Base-by-base conservation (phyloP, 768 basidiomycete species). In the Amanita fuliginea region DNA sequence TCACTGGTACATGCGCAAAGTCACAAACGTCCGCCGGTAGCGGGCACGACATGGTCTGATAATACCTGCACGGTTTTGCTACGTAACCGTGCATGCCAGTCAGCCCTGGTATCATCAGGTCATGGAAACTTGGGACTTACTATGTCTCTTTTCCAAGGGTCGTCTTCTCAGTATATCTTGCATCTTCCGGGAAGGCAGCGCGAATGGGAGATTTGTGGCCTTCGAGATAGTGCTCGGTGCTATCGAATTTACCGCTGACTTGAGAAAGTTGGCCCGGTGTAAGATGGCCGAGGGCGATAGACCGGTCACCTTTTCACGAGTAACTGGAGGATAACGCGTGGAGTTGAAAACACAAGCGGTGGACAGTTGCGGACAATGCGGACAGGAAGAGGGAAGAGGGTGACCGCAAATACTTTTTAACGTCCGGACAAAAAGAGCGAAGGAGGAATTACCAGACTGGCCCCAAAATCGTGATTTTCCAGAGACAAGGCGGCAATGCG, bases 11-110 rank as follows among this genome's bases (percentile, higher is more conserved):
- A 52, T 69, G 67, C 24, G 61, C 57, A 54, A 69, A 67, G 48
- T 66, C 63, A 52, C 67, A 69, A n/a, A 64, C 64, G 24, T 63
- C 59, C 41, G 58, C 59, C 10, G 67, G 60, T 24, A 62, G 52
- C 14, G 64, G 63, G 47, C 67, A 69, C 26, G 53, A 57, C 34
- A 53, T 55, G 16, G 58, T 57, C 50, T 69, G 67, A 52, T 62
- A 69, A 54, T 61, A 69, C 52, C 57, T 64, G 53, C 67, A 69
- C 4, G 66, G 67, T 56, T 67, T 69, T 11, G 64, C 67, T 69
- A 54, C 22, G 6, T 11, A n/a, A 0, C 13, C 7, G 21, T 26
- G 11, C 4, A 13, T 19, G 16, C n/a, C n/a, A n/a, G n/a, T 28
- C 26, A 43, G 26, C 14, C 1, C 24, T 14, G 8, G 18, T 7